A percentile compares a stretch with the other conserved stretches of the same genome.
phyloP scores from a whole-genome alignment of 2,329 filamentous ascomycete species.

The Diaporthe citriasiana region DNA sequence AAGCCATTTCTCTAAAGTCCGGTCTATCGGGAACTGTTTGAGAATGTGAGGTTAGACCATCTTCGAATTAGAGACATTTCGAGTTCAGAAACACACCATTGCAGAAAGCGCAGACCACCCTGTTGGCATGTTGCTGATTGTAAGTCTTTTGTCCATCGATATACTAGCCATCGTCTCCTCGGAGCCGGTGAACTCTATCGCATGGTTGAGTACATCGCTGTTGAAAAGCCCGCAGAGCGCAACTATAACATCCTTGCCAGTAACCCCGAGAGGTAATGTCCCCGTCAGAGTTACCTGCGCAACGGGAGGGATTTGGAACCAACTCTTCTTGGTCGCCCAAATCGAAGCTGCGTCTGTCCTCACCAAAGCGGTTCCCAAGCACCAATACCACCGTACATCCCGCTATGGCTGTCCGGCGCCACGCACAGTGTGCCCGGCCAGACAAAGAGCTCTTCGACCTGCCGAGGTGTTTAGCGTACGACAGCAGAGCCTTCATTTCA shows the following conservation, averaged over 20 bases:
- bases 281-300: constrained; percentile 85
- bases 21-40: constrained; percentile 80
- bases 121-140: constrained; percentile 85
- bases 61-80: neutral
- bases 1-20: constrained; percentile 79
- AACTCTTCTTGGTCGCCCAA: constrained; percentile 85
- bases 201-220: constrained; percentile 89
- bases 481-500: neutral
- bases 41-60: neutral
- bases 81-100: constrained; percentile 11
- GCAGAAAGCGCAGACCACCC: constrained; percentile 69
- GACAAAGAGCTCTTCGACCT: constrained; percentile 77
- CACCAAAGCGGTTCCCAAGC: constrained; percentile 86
- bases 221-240: constrained; percentile 90
- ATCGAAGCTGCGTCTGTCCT: constrained; percentile 89
- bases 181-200: constrained; percentile 87
- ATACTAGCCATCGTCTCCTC: constrained; percentile 82
- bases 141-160: constrained; percentile 79
- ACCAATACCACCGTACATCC: constrained; percentile 86
- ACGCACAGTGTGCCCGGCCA: constrained; percentile 91
- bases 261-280: constrained; percentile 81
- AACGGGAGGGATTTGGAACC: constrained; percentile 91
- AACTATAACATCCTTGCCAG: constrained; percentile 94
- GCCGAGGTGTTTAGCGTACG: neutral
- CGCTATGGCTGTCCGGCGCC: constrained; percentile 82